A percentile compares a stretch with the other conserved stretches of the same genome.
phyloP scores from a whole-genome alignment of 805 yeast species.

The Candida schatavii region DNA sequence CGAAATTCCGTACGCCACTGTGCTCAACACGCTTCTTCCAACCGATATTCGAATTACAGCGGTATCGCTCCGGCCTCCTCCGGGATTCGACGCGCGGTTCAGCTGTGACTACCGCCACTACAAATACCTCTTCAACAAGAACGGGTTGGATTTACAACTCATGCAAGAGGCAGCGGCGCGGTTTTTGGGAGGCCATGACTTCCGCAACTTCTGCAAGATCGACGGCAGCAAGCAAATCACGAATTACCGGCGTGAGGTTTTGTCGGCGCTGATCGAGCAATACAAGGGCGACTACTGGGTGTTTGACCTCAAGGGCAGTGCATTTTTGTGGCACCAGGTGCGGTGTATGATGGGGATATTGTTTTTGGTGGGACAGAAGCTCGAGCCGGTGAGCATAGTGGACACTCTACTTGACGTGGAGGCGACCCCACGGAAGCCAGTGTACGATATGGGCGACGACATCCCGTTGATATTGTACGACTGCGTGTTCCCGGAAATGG shows the following conservation, averaged over 20 bases:
- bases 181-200: conserved; percentile 79
- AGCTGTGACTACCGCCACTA: conserved; percentile 86
- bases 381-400: conserved; percentile 61
- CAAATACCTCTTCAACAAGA: conserved; percentile 66
- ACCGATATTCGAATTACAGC: conserved; percentile 80
- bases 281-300: conserved; percentile 50
- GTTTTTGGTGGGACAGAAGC: conserved; percentile 74
- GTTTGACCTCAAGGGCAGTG: conserved; percentile 80
- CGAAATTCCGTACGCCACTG: conserved; percentile 75
- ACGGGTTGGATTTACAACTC: conserved; percentile 53
- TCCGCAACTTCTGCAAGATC: conserved; percentile 89
- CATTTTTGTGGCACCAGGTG: conserved; percentile 97
- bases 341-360: conserved; percentile 89
- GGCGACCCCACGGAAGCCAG: conserved; percentile 64
- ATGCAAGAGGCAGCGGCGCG: conserved; percentile 69
- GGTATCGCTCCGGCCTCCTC: conserved; percentile 79
- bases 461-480: conserved; percentile 83
- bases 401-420: conserved; percentile 56
- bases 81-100: conserved; percentile 85
- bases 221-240: conserved; percentile 93
- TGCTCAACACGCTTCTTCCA: conserved; percentile 77
- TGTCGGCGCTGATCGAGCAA: conserved; percentile 47
- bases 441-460: conserved; percentile 87
- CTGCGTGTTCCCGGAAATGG: conserved; percentile 69
- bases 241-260: conserved; percentile 66